Evolutionary conservation across 495 filamentous ascomycete species (phyloP), one percentile per base, ranked within the genome.

Genomic region (Talaromyces ruber): DNA sequence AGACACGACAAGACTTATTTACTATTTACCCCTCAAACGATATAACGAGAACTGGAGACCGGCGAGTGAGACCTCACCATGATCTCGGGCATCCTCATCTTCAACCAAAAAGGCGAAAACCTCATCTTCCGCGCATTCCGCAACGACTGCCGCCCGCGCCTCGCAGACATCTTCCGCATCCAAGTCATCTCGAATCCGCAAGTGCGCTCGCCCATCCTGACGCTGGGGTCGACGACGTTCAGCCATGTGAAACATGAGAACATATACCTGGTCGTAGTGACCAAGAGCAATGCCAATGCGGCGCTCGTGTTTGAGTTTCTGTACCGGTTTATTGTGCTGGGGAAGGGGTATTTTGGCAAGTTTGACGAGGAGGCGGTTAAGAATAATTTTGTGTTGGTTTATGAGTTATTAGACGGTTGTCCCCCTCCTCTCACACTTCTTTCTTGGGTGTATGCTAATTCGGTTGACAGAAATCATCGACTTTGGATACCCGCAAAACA

Each of bases 231-330:
- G 68, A 98, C 95, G 54, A 99, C 94, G 56, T 98, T 98, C 79
- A 96, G 91, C 81, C 94, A 99, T 84, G 93, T 99, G 74, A 96
- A 96, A 70, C 95, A 97, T 73, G 94, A 99, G 74, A 99, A 99
- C 73, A 98, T 99, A 72, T 99, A 98, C 76, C 72, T 99, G 64
- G 94, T 98, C 57, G 94, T 93, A 24, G 89, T 99, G 65, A 97
- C 94, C 60, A 98, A 97, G 81, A 97, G 94, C 79, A 99, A 99
- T 81, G 94, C 94, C 78, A 99, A 99, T 85, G 94, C 93, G 47
- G 94, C 94, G 53, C 84, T 99, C 59, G 91, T 99, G 25, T 99
- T 99, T 70, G 94, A 99, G 80, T 98, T 99, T 73, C 78, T 99
- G 62, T 97, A 97, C 76, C 84, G 93, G 66, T 79, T 99, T 67